Base-by-base conservation (phyloP, 257 asterid genomes). In the Lycium barbarum region DNA sequence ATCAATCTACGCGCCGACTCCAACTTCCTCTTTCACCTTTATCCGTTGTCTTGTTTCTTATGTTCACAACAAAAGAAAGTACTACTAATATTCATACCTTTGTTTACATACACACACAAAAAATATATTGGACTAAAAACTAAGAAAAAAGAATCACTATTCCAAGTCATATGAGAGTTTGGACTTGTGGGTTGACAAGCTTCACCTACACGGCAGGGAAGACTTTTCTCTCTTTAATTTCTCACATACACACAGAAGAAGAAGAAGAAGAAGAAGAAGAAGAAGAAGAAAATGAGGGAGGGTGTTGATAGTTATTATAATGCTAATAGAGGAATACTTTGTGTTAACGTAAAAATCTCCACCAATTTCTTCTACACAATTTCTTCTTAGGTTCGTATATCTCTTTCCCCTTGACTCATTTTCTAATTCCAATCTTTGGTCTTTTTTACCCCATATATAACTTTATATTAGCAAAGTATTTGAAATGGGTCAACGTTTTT, bases 171-270 rank as follows among this genome's bases (percentile, higher is more conserved):
- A 58, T 58, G 5, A 62, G 22, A 65, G 84, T 68, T 80, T 84
- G 84, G 86, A 89, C 91, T 85, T 85, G 85, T 83, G 82, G 68
- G 83, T 53, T 79, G 76, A 47, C 88, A 81, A 79, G 17, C 89
- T 67, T 90, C 84, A 81, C 72, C 5, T 68, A 90, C 94, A 87
- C 94, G 93, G 89, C 89, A 88, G 61, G 15, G 54, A 67, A 84
- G 88, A 88, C 87, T 83, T 86, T 15, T 73, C 63, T 67, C 89
- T 63, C 63, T 62, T 80, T 26, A 22, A 43, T 80, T 20, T 63
- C 54, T 65, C 65, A 7, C 51, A 47, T 66, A 80, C 85, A 88
- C 73, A 84, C 13, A 61, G 45, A 18, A 61, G 51, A 43, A 57
- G 74, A 70, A 86, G 58, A 80, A 83, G 84, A 26, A 26, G 33